phyloP scores from a whole-genome alignment of 257 asterid genomes.

The Craterostigma plantagineum region DNA sequence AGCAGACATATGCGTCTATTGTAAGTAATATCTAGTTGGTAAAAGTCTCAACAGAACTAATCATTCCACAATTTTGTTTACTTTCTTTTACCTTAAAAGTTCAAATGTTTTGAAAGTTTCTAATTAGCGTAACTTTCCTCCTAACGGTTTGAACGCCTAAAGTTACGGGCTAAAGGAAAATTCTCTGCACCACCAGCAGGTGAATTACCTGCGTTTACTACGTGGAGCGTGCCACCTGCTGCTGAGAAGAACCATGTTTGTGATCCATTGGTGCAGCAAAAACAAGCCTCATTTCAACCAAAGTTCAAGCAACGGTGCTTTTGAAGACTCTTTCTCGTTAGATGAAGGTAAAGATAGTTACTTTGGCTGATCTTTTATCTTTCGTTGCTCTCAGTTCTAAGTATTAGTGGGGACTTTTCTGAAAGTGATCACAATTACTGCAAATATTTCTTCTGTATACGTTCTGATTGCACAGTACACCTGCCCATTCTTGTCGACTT shows the following conservation, averaged over 20 bases:
- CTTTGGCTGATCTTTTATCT: conserved; percentile 1
- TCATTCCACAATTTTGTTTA: too few relatives aligned
- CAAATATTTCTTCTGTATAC: too few relatives aligned
- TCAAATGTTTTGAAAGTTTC: neutral
- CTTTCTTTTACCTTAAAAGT: too few relatives aligned
- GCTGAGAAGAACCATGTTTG: conserved; percentile 12
- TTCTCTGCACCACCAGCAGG: conserved; percentile 12
- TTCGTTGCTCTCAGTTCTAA: too few relatives aligned
- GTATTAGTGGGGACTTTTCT: too few relatives aligned
- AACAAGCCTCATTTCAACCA: conserved; percentile 9
- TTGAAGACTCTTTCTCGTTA: conserved; percentile 15
- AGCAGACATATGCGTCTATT: conserved; percentile 40
- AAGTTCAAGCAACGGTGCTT: conserved; percentile 13
- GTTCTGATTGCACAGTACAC: too few relatives aligned
- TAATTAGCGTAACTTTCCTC: conserved; percentile 4
- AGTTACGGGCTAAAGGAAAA: conserved; percentile 32
- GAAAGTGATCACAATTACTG: too few relatives aligned
- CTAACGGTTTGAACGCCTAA: neutral
- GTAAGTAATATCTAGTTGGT: conserved; percentile 13
- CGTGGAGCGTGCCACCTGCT: conserved; percentile 17
- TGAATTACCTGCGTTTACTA: conserved; percentile 15
- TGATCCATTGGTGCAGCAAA: conserved; percentile 21
- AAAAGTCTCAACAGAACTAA: neutral
- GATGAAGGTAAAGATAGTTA: conserved; percentile 23
- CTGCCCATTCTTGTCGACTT: too few relatives aligned